Base-by-base conservation (phyloP, 2,329 filamentous ascomycete genomes). In the Hawksworthiomyces lignivorus region DNA sequence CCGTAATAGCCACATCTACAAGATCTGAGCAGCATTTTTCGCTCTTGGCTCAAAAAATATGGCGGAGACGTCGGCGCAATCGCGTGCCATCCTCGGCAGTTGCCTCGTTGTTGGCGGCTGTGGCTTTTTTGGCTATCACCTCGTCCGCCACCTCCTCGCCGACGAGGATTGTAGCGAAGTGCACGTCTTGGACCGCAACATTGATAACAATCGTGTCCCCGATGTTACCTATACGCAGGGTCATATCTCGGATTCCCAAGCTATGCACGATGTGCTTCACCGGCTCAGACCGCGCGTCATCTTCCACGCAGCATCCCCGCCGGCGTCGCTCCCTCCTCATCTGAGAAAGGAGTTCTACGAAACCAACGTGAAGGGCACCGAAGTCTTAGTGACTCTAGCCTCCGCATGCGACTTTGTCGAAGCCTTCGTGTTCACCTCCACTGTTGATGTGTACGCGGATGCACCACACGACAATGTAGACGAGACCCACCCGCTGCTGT, bases 381-480 rank as follows among this genome's bases (percentile, higher is more conserved):
- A 50, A 14, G 41, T 44, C 0, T 37, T 65, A 1, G 45, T 64
- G 2, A 45, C n/a, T n/a, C n/a, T 47, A 0, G 41, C 50, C 5
- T 56, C 57, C 0, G 35, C 48, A 4, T 49, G 41, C 7, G 39
- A 49, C 1, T 38, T 38, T 4, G 52, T 59, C 0, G 30, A 42
- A 18, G 61, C 56, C 0, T 46, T 64, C 1, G 54, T 64, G 3
- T 62, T 58, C 36, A 62, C 61, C 0, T 58, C 56, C 3, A 54
- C 50, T 3, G 44, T 56, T 15, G 55, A 59, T 19, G 50, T 51
- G 2, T 56, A 63, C 28, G 50, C 51, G 17, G 37, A 54, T 9
- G 45, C 52, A 5, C 52, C 55, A 7, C 54, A 55, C 31, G 19
- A 39, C 6, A 21, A 54, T 10, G 41, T 56, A 4, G 41, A 50